phyloP scores from a whole-genome alignment of 2,329 filamentous ascomycete genomes.

The Penicillium sp. region DNA sequence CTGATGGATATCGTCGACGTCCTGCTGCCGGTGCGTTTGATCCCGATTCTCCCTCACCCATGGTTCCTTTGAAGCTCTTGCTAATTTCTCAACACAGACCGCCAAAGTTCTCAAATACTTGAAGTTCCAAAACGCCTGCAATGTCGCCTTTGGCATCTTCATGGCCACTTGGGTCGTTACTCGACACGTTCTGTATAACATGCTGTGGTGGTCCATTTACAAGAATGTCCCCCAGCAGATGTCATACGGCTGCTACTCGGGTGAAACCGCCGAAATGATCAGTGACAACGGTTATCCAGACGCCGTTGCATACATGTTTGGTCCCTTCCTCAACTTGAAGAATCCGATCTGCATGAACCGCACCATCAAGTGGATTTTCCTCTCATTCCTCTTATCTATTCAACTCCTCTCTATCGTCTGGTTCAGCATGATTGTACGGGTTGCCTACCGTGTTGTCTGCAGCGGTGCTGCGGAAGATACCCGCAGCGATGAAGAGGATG shows the following conservation, averaged over 20 bases:
- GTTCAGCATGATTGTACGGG: conserved; percentile 82
- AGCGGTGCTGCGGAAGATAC: conserved; percentile 74
- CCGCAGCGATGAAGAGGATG: conserved; percentile 70
- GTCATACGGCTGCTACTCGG: conserved; percentile 64
- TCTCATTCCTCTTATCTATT: conserved; percentile 68
- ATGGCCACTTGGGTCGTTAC: conserved; percentile 77
- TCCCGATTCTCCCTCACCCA: background rate
- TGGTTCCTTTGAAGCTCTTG: background rate
- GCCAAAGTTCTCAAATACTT: conserved; percentile 94
- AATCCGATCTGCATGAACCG: conserved; percentile 76
- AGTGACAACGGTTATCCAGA: conserved; percentile 32
- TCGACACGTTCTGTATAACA: conserved; percentile 73
- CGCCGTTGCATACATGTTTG: conserved; percentile 58
- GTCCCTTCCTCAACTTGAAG: conserved; percentile 65
- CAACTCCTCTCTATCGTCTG: conserved; percentile 77
- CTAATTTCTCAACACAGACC: conserved; percentile 45
- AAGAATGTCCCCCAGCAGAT: conserved; percentile 58
- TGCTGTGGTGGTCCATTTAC: conserved; percentile 78
- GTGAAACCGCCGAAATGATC: conserved; percentile 35
- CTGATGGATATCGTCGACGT: conserved; percentile 93
- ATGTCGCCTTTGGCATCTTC: conserved; percentile 77
- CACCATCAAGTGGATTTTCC: conserved; percentile 68
- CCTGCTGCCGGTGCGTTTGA: conserved; percentile 65
- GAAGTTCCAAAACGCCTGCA: conserved; percentile 68
- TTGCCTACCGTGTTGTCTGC: conserved; percentile 72